Percentiles rank a stretch among this genome's conserved stretches.
Evolutionary conservation across 2,329 filamentous ascomycete genomes (phyloP).

Genomic region (Chalaropsis thielavioides): DNA sequence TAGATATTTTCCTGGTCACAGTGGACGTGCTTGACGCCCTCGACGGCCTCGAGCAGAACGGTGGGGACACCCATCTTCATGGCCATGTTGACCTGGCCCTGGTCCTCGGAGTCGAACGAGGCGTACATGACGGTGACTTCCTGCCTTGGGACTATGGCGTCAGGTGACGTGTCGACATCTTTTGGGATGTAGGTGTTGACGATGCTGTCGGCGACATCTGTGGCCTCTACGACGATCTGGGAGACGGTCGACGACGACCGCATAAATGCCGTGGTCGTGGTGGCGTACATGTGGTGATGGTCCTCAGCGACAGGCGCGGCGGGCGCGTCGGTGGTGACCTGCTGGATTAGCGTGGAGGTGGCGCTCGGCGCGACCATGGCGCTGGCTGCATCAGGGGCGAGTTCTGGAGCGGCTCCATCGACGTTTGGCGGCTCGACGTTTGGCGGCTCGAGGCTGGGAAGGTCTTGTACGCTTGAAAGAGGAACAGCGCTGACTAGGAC

Average conservation of each 20-base stretch:
- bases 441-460: background rate
- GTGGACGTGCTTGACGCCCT: conserved; percentile 18
- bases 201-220: conserved; percentile 1
- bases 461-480: background rate
- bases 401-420: background rate
- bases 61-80: conserved; percentile 20
- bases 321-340: background rate
- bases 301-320: background rate
- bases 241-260: background rate
- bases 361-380: too few relatives aligned
- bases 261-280: background rate
- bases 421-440: background rate
- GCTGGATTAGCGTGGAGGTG: background rate
- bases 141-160: background rate
- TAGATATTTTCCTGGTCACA: conserved; percentile 18
- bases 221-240: background rate
- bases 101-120: conserved; percentile 16
- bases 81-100: conserved; percentile 21
- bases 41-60: conserved; percentile 20
- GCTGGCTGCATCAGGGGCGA: background rate
- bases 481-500: conserved; percentile 8
- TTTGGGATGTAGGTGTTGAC: conserved; percentile 20
- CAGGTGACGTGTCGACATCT: conserved; percentile 18
- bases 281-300: background rate
- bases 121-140: conserved; percentile 17